Evolutionary conservation across 345 rosid genomes (phyloP), one percentile per base, ranked within the genome.

Genomic region (Eucalyptus tenuipes): DNA sequence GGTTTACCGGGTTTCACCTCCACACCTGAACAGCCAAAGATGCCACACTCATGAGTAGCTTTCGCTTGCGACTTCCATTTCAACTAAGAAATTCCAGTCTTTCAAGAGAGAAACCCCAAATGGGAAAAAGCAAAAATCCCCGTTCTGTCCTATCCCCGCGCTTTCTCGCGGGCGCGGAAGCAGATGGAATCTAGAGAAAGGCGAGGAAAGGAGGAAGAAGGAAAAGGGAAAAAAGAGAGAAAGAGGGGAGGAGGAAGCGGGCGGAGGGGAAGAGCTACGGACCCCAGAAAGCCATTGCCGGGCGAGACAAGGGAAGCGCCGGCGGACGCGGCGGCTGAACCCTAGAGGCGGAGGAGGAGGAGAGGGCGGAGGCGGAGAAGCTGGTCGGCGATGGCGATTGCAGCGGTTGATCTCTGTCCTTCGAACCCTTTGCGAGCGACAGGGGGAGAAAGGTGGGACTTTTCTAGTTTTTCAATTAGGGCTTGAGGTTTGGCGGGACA

Each of bases 1-100:
- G 96, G 94, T 44, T 88, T 92, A 49, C 94, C 95, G 7, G 97
- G 94, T 82, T 92, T 96, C 92, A 96, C 96, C 91, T 94, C 95
- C 27, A 91, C 91, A 87, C 98, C 98, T 95, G 94, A 91, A 92
- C 89, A 88, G n/a, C 89, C 42, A 40, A 20, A 20, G 27, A 75
- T 6, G 45, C 42, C 14, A 75, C 47, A 24, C 45, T 29, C 71
- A 3, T 68, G 9, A 33, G 40, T 17, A 68, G 44, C 24, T 33
- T 68, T 52, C 27, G 4, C 45, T 71, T 2, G 81, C 81, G 81
- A 71, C 24, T 33, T 10, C 45, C 81, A 8, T 42, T 37, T 37
- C 81, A 18, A 20, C 81, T 5, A 44, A 37, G 10, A 37, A 42
- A 18, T 71, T 71, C 45, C 82, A 20, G 7, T 20, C 27, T 37